These are phyloP conservation scores for Cyclanthera cordifolia DNA, from an alignment of 306 rosid species.

Conservation along the genomic window DNA sequence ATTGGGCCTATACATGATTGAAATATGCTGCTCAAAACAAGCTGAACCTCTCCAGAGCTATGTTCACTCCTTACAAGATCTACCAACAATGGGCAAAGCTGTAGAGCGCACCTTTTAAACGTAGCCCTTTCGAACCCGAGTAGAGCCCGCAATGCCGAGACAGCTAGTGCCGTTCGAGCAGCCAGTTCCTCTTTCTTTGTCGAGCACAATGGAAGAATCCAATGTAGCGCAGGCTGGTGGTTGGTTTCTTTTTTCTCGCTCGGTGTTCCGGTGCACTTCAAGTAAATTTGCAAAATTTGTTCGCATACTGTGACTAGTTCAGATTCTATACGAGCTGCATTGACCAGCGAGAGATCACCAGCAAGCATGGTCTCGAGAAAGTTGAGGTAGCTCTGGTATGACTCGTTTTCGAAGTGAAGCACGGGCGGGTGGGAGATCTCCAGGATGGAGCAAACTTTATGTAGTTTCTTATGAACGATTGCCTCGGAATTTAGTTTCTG, in stretches of 20 bases:
- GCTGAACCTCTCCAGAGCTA: constrained; percentile 82
- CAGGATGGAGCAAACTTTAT: constrained; percentile 74
- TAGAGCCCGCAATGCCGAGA: constrained; percentile 61
- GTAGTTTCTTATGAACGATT: constrained; percentile 60
- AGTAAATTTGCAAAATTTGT: constrained; percentile 58
- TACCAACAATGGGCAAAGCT: constrained; percentile 68
- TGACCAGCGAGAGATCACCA: constrained; percentile 18
- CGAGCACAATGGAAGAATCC: constrained; percentile 65
- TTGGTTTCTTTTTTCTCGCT: constrained; percentile 22
- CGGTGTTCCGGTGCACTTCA: constrained; percentile 45
- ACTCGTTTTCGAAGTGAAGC: constrained; percentile 95
- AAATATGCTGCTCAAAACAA: constrained; percentile 60
- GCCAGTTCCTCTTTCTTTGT: constrained; percentile 86
- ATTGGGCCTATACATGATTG: constrained; percentile 75
- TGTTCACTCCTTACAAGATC: constrained; percentile 85
- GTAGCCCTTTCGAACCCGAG: constrained; percentile 42
- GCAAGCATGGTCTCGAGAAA: constrained; percentile 42
- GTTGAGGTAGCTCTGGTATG: constrained; percentile 60
- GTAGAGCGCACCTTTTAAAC: constrained; percentile 50
- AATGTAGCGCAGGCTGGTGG: constrained; percentile 29
- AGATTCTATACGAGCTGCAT: constrained; percentile 49
- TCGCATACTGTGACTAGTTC: constrained; percentile 54
- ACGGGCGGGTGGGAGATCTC: constrained; percentile 84
- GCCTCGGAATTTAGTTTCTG: constrained; percentile 55
- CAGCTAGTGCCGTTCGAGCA: constrained; percentile 58